These are phyloP conservation scores for Magnaporthales sp. DNA, from an alignment of 2,329 filamentous ascomycete genomes.

Conservation along the genomic window DNA sequence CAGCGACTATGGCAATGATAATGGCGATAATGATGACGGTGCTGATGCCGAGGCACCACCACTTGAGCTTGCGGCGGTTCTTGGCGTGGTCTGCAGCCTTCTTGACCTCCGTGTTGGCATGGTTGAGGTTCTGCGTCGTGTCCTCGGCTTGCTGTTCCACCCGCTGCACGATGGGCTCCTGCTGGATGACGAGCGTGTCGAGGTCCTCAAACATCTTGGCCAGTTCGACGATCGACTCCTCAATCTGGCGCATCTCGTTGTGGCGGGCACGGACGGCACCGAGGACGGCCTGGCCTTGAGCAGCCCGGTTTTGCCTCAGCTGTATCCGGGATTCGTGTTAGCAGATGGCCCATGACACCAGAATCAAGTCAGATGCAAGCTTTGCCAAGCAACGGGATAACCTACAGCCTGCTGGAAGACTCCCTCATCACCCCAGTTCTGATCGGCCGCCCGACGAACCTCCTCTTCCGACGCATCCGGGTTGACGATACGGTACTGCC, in stretches of 20 bases:
- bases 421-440: constrained; percentile 69
- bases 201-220: constrained; percentile 65
- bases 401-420: constrained; percentile 76
- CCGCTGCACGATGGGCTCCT: constrained; percentile 54
- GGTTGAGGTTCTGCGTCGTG: constrained; percentile 57
- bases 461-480: constrained; percentile 69
- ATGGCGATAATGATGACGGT: constrained; percentile 49
- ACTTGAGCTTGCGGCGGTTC: constrained; percentile 67
- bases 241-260: constrained; percentile 75
- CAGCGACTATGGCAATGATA: constrained; percentile 43
- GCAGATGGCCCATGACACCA: not conserved
- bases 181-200: constrained; percentile 63
- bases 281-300: constrained; percentile 64
- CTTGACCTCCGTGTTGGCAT: constrained; percentile 61
- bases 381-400: constrained; percentile 12
- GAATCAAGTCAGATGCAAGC: not conserved
- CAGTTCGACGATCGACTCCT: constrained; percentile 64
- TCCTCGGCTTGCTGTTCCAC: constrained; percentile 58
- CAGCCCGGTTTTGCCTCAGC: constrained; percentile 67
- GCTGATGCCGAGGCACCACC: constrained; percentile 63
- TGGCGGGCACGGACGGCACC: constrained; percentile 74
- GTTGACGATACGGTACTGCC: constrained; percentile 76
- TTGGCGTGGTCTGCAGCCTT: constrained; percentile 59
- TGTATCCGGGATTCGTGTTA: constrained; percentile 21
- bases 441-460: constrained; percentile 57